These are phyloP conservation scores for Aspergillus ostianus DNA, from an alignment of 495 filamentous ascomycete genomes.

Conservation along the genomic window DNA sequence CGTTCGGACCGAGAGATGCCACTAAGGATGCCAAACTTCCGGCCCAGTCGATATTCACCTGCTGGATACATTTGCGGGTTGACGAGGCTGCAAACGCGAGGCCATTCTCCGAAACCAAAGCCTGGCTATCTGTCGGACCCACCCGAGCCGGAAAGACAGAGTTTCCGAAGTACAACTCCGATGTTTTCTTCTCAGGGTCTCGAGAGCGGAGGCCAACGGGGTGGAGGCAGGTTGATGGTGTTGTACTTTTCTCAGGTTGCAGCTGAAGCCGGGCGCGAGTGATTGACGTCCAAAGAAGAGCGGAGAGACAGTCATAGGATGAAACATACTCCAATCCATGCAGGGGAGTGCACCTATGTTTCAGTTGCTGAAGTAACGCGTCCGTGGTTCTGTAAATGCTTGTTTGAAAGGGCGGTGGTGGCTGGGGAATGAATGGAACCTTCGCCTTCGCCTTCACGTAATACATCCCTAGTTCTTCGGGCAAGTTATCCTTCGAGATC, in stretches of 20 bases:
- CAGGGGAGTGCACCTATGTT: slow-evolving; percentile 16
- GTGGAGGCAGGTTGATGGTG: slow-evolving; percentile 17
- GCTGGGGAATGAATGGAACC: slow-evolving; percentile 14
- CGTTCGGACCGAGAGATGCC: slow-evolving; percentile 18
- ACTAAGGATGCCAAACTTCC: slow-evolving; percentile 10
- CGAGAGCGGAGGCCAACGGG: slow-evolving; percentile 26
- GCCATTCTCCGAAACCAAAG: slow-evolving; percentile 11
- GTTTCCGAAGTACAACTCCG: slow-evolving; percentile 27
- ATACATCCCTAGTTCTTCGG: slow-evolving; percentile 14
- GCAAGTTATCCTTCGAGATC: slow-evolving; percentile 11
- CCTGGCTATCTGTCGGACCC: slow-evolving; percentile 13
- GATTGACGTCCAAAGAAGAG: slow-evolving; percentile 24
- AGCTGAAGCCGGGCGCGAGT: slow-evolving; percentile 18
- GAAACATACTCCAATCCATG: slow-evolving; percentile 22
- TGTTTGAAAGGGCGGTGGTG: slow-evolving; percentile 9
- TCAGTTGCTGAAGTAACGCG: slow-evolving; percentile 15
- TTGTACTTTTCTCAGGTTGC: slow-evolving; percentile 17
- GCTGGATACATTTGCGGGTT: slow-evolving; percentile 22
- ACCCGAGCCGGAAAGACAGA: slow-evolving; percentile 19
- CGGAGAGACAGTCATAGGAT: slow-evolving; percentile 29
- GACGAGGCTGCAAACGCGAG: slow-evolving; percentile 18
- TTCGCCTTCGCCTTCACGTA: slow-evolving; percentile 21
- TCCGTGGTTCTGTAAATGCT: slow-evolving; percentile 22
- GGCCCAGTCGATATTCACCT: not conserved
- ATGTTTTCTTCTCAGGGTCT: slow-evolving; percentile 19